Percentiles rank a stretch among this genome's conserved stretches.
Evolutionary conservation across 441 rosid species (phyloP).

Genomic region (Croton laevigatus): DNA sequence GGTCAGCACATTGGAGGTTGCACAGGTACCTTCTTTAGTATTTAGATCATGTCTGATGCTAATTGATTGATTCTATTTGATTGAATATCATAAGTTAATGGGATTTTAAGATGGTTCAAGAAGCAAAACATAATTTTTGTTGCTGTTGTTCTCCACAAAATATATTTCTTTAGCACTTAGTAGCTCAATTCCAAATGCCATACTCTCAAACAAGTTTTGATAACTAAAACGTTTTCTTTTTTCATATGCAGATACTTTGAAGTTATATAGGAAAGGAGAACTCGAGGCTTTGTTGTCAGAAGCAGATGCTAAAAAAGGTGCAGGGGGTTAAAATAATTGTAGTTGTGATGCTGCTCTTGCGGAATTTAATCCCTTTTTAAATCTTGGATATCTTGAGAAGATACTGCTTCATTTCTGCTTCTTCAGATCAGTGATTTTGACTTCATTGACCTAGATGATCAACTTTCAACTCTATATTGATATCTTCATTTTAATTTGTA

Average conservation of each 20-base stretch:
- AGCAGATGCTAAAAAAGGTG: constrained; percentile 38
- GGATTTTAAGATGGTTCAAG: neutral
- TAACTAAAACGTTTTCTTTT: constrained; percentile 2
- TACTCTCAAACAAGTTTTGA: neutral
- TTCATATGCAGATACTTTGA: constrained; percentile 58
- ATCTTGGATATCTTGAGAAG: constrained; percentile 17
- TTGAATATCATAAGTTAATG: neutral
- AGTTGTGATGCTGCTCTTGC: neutral
- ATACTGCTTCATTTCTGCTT: constrained; percentile 10
- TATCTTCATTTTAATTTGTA: constrained; percentile 14
- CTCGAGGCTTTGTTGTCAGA: constrained; percentile 58
- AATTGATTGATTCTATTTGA: neutral
- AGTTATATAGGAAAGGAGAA: constrained; percentile 64
- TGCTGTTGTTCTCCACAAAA: neutral
- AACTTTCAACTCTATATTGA: constrained; percentile 9
- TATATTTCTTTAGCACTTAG: neutral
- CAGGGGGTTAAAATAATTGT: constrained; percentile 32
- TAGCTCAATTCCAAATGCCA: neutral
- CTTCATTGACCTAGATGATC: constrained; percentile 6
- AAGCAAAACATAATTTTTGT: neutral
- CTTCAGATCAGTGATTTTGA: neutral
- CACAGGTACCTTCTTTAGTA: constrained; percentile 49
- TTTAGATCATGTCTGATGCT: neutral
- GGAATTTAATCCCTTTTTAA: constrained; percentile 1
- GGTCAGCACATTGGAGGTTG: constrained; percentile 89